These are phyloP conservation scores for Cercospora brassicicola DNA, from an alignment of 2,329 filamentous ascomycete species.

Conservation along the genomic window DNA sequence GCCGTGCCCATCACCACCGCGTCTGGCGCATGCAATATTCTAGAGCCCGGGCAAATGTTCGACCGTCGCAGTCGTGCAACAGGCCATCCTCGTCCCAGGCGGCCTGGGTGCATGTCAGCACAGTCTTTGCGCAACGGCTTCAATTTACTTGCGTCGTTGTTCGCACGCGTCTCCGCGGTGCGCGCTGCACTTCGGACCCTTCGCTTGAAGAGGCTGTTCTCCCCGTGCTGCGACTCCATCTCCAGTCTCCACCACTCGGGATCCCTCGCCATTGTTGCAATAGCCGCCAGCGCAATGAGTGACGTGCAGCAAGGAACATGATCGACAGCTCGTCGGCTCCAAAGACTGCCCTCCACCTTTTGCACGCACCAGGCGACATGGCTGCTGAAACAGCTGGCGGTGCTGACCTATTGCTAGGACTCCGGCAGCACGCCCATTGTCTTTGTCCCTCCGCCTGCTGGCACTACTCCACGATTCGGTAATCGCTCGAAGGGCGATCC, in stretches of 20 bases:
- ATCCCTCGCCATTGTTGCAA: not conserved
- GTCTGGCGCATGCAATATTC: not conserved
- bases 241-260: conserved; percentile 3
- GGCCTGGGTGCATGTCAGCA: not conserved
- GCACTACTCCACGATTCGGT: not conserved
- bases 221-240: not conserved
- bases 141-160: conserved; percentile 18
- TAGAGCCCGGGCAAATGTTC: conserved; percentile 3
- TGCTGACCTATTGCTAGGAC: conserved; percentile 1
- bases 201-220: not conserved
- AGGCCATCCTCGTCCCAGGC: not conserved
- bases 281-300: conserved; percentile 7
- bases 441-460: conserved; percentile 3
- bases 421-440: conserved; percentile 2
- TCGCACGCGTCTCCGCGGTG: not conserved
- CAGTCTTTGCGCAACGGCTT: conserved; percentile 4
- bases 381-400: conserved; percentile 11
- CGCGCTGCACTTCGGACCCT: conserved; percentile 5
- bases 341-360: not conserved
- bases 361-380: not conserved
- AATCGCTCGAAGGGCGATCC: conserved; percentile 5
- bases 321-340: conserved; percentile 3
- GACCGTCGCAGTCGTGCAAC: conserved; percentile 2
- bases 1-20: not conserved
- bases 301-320: conserved; percentile 17